Evolutionary conservation across 306 rosid genomes (phyloP).

Genomic region (barrel medic (Medicago truncatula)): DNA sequence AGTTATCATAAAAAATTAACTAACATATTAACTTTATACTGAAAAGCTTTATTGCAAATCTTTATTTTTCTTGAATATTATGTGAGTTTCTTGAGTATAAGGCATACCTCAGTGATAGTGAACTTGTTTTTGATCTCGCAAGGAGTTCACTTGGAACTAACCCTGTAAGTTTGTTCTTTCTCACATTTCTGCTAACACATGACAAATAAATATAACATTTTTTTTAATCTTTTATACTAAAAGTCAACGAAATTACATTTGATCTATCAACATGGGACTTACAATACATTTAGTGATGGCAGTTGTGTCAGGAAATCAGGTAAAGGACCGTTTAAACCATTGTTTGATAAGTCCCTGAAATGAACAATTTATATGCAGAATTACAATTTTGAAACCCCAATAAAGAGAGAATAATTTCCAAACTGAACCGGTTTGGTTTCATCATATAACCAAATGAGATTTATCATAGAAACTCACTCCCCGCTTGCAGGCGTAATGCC

Average conservation of each 20-base stretch:
- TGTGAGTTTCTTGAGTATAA: neutral
- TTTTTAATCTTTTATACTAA: neutral
- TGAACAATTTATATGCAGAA: neutral
- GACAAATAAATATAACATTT: neutral
- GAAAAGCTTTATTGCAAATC: neutral
- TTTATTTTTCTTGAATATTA: too few species aligned
- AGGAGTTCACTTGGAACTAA: constrained; percentile 46
- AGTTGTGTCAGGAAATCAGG: constrained; percentile 47
- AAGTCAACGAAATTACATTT: neutral
- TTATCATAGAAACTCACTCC: too few species aligned
- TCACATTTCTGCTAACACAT: constrained; percentile 51
- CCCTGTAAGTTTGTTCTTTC: constrained; percentile 51
- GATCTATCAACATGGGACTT: constrained; percentile 42
- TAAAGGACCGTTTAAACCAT: constrained; percentile 50
- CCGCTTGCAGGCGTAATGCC: too few species aligned
- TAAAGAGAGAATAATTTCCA: neutral
- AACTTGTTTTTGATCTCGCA: constrained; percentile 43
- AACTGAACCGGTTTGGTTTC: too few species aligned
- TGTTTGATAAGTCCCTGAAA: constrained; percentile 69
- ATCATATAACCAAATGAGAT: too few species aligned
- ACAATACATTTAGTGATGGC: constrained; percentile 47
- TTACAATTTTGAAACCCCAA: constrained; percentile 15
- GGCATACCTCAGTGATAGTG: constrained; percentile 55
- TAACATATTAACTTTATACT: too few species aligned
- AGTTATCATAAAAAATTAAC: too few species aligned